A percentile compares a stretch with the other conserved stretches of the same genome.
These are phyloP conservation scores for Candida peoriensis DNA, from an alignment of 805 yeast genomes.

Conservation along the genomic window DNA sequence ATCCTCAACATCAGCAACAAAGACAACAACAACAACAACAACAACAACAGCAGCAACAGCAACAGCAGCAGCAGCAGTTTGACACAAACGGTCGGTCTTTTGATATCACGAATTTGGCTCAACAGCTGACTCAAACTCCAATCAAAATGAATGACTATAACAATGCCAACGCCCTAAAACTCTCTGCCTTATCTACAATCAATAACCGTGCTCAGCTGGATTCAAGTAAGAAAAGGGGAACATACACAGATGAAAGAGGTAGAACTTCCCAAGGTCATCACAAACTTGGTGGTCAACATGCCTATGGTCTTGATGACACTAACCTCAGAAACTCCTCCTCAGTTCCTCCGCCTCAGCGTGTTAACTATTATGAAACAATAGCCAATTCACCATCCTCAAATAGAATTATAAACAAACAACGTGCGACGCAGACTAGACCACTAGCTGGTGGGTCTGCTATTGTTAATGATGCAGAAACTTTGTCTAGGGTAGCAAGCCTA, in stretches of 20 bases:
- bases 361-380: slow-evolving; percentile 19
- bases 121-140: slow-evolving; percentile 20
- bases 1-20: slow-evolving; percentile 6
- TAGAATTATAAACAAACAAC: slow-evolving; percentile 3
- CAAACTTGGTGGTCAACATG: slow-evolving; percentile 1
- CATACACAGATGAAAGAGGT: slow-evolving; percentile 14
- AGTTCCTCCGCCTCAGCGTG: slow-evolving; percentile 23
- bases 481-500: slow-evolving; percentile 17
- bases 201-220: slow-evolving; percentile 45
- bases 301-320: slow-evolving; percentile 3
- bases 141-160: slow-evolving; percentile 15
- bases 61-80: slow-evolving; percentile 9
- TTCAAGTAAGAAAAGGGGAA: slow-evolving; percentile 27
- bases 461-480: slow-evolving; percentile 8
- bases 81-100: slow-evolving; percentile 13
- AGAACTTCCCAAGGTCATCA: slow-evolving; percentile 8
- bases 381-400: slow-evolving; percentile 4
- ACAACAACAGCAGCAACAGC: slow-evolving; percentile 9
- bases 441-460: background rate
- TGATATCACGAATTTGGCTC: slow-evolving; percentile 25
- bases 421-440: slow-evolving; percentile 1
- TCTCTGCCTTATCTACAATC: slow-evolving; percentile 64
- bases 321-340: slow-evolving; percentile 15
- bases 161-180: slow-evolving; percentile 42
- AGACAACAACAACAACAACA: slow-evolving; percentile 6